These are phyloP conservation scores for Posidonia australis DNA, from an alignment of 106 monocot species.

Conservation along the genomic window DNA sequence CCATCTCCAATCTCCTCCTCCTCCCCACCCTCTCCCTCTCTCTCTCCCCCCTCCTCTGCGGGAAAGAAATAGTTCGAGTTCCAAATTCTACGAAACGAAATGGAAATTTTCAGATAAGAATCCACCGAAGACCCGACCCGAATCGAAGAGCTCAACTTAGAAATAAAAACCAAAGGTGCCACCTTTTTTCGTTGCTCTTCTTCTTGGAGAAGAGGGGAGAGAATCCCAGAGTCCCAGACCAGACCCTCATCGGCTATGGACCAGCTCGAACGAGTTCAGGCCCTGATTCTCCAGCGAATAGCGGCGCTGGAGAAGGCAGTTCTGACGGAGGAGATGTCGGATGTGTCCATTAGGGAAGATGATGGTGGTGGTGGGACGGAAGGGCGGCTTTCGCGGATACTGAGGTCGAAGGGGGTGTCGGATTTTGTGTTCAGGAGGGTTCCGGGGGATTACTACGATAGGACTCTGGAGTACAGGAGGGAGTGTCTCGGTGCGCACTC, in stretches of 20 bases:
- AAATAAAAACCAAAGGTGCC: no score
- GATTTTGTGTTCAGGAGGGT: constrained; percentile 26
- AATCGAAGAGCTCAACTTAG: no score
- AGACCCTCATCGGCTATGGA: neutral
- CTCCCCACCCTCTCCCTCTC: neutral
- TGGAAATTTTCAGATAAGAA: no score
- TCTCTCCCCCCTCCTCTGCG: neutral
- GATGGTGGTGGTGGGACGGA: constrained; percentile 4
- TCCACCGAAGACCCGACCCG: no score
- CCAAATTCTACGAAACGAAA: no score
- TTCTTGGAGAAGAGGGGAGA: neutral
- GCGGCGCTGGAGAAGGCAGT: constrained; percentile 8
- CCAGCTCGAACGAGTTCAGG: constrained; percentile 2
- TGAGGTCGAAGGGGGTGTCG: constrained; percentile 8
- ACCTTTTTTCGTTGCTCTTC: no score
- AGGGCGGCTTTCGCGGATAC: constrained; percentile 13
- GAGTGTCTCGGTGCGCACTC: constrained; percentile 16
- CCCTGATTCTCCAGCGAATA: constrained; percentile 14
- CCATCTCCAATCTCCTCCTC: constrained; percentile 28
- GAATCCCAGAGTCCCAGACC: neutral
- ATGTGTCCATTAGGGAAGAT: no score
- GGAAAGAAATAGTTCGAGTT: neutral
- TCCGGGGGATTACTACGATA: constrained; percentile 20
- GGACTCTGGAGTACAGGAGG: constrained; percentile 18
- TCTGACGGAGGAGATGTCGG: neutral